Base-by-base conservation (phyloP, 2,329 filamentous ascomycete species). In the Calonectria leucothoes region DNA sequence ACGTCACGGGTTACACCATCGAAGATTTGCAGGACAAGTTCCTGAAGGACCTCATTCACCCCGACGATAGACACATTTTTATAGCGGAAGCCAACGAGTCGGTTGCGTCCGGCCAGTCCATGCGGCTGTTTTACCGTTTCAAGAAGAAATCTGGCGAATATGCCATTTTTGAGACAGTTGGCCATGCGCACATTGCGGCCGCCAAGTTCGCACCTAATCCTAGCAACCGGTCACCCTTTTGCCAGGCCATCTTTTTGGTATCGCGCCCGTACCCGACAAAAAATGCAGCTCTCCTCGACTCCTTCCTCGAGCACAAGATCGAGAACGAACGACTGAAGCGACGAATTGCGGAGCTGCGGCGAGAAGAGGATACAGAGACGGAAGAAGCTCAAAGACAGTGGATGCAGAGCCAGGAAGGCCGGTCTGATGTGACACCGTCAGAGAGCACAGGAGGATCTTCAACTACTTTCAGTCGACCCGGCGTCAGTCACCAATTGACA, bases 231-330 rank as follows among this genome's bases (percentile, higher is more conserved):
- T 89, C 91, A 3, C 90, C 92, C 1, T 93, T 94, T 78, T 98
- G 95, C 83, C 92, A 95, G 79, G 96, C 96, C 45, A 95, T 98
- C 79, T 98, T 98, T 83, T 94, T 98, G 88, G 96, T 98, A 92
- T 93, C 95, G 11, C 91, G 96, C 25, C 94, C 94, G 1, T 98
- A 98, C 83, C 95, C 95, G 6, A 97, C 94, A 35, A 96, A 94
- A 85, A 98, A 96, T 81, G 93, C 95, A 1, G 91, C 91, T 4
- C 88, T 98, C 14, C 88, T 98, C 25, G 96, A 98, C 85, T 97
- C 95, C 0, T 98, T 98, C 80, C 88, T 98, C 33, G 96, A 98
- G 83, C 96, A 98, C 86, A 98, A 98, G 85, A 96, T 98, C 69
- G 96, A 98, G 83, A 98, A 98, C 80, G 95, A 98, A 86, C 91